Base-by-base conservation (phyloP, 345 rosid genomes). In the Kandelia obovata region DNA sequence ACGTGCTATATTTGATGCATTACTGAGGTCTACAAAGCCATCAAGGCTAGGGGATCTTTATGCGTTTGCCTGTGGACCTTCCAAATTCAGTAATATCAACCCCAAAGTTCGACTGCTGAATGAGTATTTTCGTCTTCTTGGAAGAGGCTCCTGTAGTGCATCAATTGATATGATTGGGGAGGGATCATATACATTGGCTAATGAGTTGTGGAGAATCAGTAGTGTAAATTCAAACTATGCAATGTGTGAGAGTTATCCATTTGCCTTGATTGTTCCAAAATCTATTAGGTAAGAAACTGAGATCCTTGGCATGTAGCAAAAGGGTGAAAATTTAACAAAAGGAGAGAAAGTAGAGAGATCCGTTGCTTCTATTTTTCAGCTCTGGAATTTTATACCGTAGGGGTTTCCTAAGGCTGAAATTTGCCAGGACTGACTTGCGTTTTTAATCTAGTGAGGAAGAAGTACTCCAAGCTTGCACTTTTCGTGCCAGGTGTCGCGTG, bases 121-220 rank as follows among this genome's bases (percentile, higher is more conserved):
- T 78, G 99, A 95, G 81, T 95, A 89, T 74, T 90, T 92, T 66
- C 98, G 98, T 70, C 96, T 92, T 75, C 85, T 95, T 57, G 92
- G 96, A 71, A 84, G 77, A 78, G 69, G 81, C 65, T 84, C 88
- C 53, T 58, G 25, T 65, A 74, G 39, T 70, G 94, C 97, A 43
- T 85, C 99, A 49, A 85, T 69, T 83, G 73, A 74, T 52, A 85
- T 92, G 92, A 81, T 92, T 71, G 89, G 88, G 75, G 77, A 82
- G 20, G 83, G 85, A 15, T 86, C 94, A 5, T 95, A 85, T 76
- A 57, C 87, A 67, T 20, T 83, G 71, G 90, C 89, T 74, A 95
- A 89, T 85, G 91, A 88, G 52, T 74, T 80, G 66, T 95, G 97
- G 99, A 92, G 98, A 83, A 90, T 95, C 73, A 87, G 89, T 80